Base-by-base conservation (phyloP, 2,329 filamentous ascomycete species). In the Diplodia seriata region DNA sequence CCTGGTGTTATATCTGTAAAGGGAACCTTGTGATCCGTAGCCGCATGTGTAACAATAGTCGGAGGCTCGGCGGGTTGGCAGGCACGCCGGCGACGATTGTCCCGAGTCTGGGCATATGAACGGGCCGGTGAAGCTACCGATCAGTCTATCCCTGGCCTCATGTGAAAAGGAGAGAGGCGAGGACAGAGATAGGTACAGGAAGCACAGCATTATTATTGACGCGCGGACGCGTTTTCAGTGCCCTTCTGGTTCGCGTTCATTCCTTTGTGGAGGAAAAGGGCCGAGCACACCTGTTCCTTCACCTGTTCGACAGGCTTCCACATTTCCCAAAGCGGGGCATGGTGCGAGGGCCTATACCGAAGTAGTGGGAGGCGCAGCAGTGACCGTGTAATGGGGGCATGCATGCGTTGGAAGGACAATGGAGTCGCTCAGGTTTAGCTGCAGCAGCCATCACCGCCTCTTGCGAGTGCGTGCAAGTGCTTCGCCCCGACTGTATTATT, bases 301-400 rank as follows among this genome's bases (percentile, higher is more conserved):
- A n/a, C n/a, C 47, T 33, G 57, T 61, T 61, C 47, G 59, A 63
- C 47, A 63, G 43, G 8, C 43, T 62, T 50, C 57, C 26, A 38
- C 9, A 29, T 7, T 18, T 51, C 59, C 59, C n/a, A 51, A 51
- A 63, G 20, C 6, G 29, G 59, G 12, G 26, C n/a, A 3, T 36
- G 40, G 18, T 51, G 59, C 59, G 47, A 38, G n/a, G 33, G 15
- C 26, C 57, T 49, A 62, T 62, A 62, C 40, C 57, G 59, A 31
- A 63, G 59, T 29, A 38, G 54, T 59, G 36, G 26, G 55, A 47
- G 20, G 36, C 43, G 29, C 43, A 26, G 57, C 43, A 43, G 43
- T 47, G 43, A 7, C 38, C 59, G 43, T 63, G 59, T 49, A 47
- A 38, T 51, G 51, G 59, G 33, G 29, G 51, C 43, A 51, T 36